Evolutionary conservation across 768 basidiomycete genomes (phyloP).

Genomic region (Lentinula aciculospora): DNA sequence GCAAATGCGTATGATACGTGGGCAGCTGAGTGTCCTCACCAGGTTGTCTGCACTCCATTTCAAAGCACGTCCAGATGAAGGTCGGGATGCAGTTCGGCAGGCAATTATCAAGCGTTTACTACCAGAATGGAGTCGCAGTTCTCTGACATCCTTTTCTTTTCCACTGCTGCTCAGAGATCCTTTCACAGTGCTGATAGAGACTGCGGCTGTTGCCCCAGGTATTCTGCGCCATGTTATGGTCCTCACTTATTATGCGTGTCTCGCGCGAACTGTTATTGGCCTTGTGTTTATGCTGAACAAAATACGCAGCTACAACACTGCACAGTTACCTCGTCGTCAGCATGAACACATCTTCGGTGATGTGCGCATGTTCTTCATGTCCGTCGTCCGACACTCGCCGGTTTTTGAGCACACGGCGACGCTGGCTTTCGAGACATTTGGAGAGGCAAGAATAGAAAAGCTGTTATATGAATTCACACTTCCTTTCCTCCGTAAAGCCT

Average conservation of each 20-base stretch:
- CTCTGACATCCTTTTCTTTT: conserved; percentile 75
- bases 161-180: conserved; percentile 89
- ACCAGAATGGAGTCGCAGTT: conserved; percentile 88
- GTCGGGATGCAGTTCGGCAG: conserved; percentile 71
- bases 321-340: conserved; percentile 36
- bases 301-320: conserved; percentile 47
- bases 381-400: conserved; percentile 83
- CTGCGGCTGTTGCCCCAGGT: conserved; percentile 85
- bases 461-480: conserved; percentile 83
- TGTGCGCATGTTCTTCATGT: conserved; percentile 86
- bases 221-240: conserved; percentile 86
- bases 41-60: conserved; percentile 65
- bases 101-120: conserved; percentile 85
- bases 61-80: conserved; percentile 65
- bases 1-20: conserved; percentile 71
- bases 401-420: conserved; percentile 83
- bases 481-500: conserved; percentile 85
- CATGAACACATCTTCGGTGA: conserved; percentile 79
- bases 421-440: conserved; percentile 71
- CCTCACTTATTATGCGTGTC: conserved; percentile 84
- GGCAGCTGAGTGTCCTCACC: conserved; percentile 64
- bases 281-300: conserved; percentile 80
- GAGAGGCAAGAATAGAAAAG: conserved; percentile 81
- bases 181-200: conserved; percentile 83
- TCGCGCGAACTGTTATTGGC: conserved; percentile 82